Conservation (phyloP, 306 rosid genomes). For the Acacia melanoxylon region DNA sequence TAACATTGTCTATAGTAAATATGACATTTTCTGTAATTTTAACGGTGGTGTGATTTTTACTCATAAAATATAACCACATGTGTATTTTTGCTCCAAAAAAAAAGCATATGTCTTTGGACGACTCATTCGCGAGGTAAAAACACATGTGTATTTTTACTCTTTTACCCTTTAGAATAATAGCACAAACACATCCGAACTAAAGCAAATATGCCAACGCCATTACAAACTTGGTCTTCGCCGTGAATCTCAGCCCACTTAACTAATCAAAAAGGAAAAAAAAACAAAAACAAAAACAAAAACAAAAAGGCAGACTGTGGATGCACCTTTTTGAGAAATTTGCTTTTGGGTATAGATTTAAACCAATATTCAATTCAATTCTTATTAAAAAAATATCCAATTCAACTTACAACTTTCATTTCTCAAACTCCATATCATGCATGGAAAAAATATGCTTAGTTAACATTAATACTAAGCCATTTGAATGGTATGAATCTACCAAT, state of each 20-base stretch:
- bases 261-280: neutral
- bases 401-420: neutral
- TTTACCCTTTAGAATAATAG: too few relatives aligned
- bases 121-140: too few relatives aligned
- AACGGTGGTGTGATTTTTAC: too few relatives aligned
- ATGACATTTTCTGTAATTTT: too few relatives aligned
- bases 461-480: neutral
- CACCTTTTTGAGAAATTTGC: neutral
- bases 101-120: too few relatives aligned
- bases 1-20: too few relatives aligned
- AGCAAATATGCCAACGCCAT: neutral
- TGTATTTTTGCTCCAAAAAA: too few relatives aligned
- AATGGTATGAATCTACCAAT: neutral
- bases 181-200: too few relatives aligned
- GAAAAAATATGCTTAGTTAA: neutral
- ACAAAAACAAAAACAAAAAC: too few relatives aligned
- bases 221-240: neutral
- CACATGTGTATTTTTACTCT: too few relatives aligned
- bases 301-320: neutral
- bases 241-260: neutral
- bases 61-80: too few relatives aligned
- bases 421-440: neutral
- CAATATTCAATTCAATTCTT: neutral
- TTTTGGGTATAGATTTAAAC: neutral
- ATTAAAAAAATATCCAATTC: too few relatives aligned